Conservation (phyloP, 2,329 filamentous ascomycete genomes). For the Nemania diffusa region DNA sequence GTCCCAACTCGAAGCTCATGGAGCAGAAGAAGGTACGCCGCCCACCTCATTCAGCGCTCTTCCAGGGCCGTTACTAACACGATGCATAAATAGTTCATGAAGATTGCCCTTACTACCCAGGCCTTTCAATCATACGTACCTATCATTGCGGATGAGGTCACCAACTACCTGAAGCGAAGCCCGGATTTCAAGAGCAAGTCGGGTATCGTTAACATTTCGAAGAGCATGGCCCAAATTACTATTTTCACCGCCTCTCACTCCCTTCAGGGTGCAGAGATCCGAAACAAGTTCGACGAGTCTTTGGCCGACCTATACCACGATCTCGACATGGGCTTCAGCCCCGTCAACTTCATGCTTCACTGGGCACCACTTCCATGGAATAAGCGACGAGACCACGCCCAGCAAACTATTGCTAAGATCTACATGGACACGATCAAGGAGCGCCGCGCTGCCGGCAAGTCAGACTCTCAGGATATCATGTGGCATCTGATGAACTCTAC, state of each 20-base stretch:
- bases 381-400: slow-evolving; percentile 80
- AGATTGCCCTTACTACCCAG: slow-evolving; percentile 79
- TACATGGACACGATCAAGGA: slow-evolving; percentile 85
- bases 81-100: slow-evolving; percentile 71
- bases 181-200: slow-evolving; percentile 73
- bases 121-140: slow-evolving; percentile 80
- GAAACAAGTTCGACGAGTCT: slow-evolving; percentile 79
- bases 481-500: slow-evolving; percentile 86
- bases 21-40: slow-evolving; percentile 87
- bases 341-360: slow-evolving; percentile 89
- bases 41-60: not conserved
- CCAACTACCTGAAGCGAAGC: slow-evolving; percentile 75
- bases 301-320: slow-evolving; percentile 88
- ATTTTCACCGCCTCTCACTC: slow-evolving; percentile 90
- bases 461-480: slow-evolving; percentile 79
- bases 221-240: slow-evolving; percentile 84
- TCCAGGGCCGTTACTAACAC: slow-evolving; percentile 14
- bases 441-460: slow-evolving; percentile 65
- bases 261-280: slow-evolving; percentile 85
- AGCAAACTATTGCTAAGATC: slow-evolving; percentile 80
- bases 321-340: slow-evolving; percentile 88
- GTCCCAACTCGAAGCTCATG: slow-evolving; percentile 91
- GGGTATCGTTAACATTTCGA: slow-evolving; percentile 77
- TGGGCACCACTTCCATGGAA: slow-evolving; percentile 93
- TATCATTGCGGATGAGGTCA: slow-evolving; percentile 79